Evolutionary conservation across 768 basidiomycete genomes (phyloP).

Genomic region (Brasilioporus rufonigricans): DNA sequence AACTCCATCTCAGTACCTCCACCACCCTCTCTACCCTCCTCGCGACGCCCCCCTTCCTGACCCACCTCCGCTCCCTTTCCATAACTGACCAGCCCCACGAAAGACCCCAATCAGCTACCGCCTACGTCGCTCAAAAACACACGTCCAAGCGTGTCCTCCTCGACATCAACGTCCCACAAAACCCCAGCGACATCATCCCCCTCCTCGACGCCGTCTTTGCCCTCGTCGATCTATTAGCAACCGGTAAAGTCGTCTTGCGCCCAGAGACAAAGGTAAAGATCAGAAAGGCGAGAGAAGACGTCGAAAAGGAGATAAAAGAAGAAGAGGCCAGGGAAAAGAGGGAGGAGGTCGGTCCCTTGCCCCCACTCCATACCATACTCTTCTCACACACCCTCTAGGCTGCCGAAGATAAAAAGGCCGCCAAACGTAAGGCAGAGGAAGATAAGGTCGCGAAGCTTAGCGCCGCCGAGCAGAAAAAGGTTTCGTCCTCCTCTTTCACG

Average conservation of each 20-base stretch:
- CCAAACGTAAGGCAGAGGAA: conserved; percentile 71
- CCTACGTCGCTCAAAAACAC: conserved; percentile 37
- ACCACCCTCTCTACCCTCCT: conserved; percentile 56
- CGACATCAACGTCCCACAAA: conserved; percentile 51
- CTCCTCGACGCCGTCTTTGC: conserved; percentile 71
- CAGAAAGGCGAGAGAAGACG: conserved; percentile 66
- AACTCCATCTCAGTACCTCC: conserved; percentile 38
- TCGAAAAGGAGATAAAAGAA: conserved; percentile 65
- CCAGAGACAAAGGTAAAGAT: conserved; percentile 84
- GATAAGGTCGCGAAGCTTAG: conserved; percentile 71
- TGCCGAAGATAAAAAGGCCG: conserved; percentile 66
- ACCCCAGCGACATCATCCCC: conserved; percentile 45
- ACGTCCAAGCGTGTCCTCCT: conserved; percentile 77
- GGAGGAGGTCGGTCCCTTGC: conserved; percentile 53
- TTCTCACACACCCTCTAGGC: conserved; percentile 32
- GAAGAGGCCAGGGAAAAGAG: conserved; percentile 65
- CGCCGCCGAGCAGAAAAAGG: conserved; percentile 83
- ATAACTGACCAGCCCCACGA: conserved; percentile 85
- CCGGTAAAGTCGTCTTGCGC: conserved; percentile 52
- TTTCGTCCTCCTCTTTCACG: conserved; percentile 19
- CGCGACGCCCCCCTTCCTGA: conserved; percentile 58
- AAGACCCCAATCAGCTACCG: conserved; percentile 55
- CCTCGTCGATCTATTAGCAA: conserved; percentile 64
- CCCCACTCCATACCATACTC: background rate
- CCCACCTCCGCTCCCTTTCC: conserved; percentile 84